Base-by-base conservation (phyloP, 2,329 filamentous ascomycete species). In the Aspergillus costaricaensis region DNA sequence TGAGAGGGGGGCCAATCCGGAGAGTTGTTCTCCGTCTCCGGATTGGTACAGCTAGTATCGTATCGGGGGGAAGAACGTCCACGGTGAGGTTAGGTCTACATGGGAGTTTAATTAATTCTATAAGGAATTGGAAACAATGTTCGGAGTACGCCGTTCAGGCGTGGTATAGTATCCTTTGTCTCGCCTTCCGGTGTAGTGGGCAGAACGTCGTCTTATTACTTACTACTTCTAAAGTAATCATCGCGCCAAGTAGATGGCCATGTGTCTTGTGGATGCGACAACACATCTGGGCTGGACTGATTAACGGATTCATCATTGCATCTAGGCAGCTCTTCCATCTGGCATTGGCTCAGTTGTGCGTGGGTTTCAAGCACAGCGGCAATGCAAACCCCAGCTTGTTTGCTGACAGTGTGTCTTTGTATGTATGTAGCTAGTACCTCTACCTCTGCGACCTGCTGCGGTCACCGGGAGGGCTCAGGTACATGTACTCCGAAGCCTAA, bases 1-100 rank as follows among this genome's bases (percentile, higher is more conserved):
- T 41, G 47, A 55, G 39, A 36, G 12, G 39, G 14, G 5, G 19
- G 30, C 36, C 27, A 9, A 27, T 9, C 38, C 60, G 44, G 60
- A 62, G 39, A 58, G 30, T 61, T 55, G 47, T 48, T 57, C 52
- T 50, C 54, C 57, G 57, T 36, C 36, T 55, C 41, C 43, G 25
- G 23, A 36, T 58, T 44, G 21, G 36, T 47, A 52, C 23, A 56
- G 44, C 19, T 49, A 17, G 25, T 50, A 50, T 30, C 47, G 47
- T 50, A 50, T 30, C 47, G 47, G 47, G 4, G 47, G 23, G 12
- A 27, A 25, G 12, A n/a, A 25, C 21, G 17, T 49, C n/a, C 23
- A 49, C 23, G 25, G 14, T 15, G 44, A 15, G 32, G 32, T 36
- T 36, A 36, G 32, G 32, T 36, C 10, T 10, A 30, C 27, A 30